phyloP scores from a whole-genome alignment of 768 basidiomycete genomes.

The Tubosaeta sp. region DNA sequence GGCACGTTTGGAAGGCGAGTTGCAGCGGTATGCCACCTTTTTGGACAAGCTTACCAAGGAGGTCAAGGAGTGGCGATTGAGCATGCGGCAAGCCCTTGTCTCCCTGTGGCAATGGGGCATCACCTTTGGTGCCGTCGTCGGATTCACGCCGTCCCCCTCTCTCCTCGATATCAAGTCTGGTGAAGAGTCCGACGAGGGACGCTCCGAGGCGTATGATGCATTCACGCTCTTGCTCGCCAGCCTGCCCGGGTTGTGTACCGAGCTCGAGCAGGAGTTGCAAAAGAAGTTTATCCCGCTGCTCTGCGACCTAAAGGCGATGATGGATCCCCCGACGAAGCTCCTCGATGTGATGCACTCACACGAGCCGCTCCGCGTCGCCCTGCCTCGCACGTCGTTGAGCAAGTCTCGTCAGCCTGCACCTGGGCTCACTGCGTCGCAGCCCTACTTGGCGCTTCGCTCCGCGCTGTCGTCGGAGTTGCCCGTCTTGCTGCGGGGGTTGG shows the following conservation, averaged over 20 bases:
- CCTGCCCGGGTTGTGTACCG: constrained; percentile 48
- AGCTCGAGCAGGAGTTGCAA: constrained; percentile 51
- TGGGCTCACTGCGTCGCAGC: constrained; percentile 66
- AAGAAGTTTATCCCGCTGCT: constrained; percentile 56
- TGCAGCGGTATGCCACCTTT: constrained; percentile 55
- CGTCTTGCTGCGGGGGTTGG: constrained; percentile 50
- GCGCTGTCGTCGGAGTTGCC: constrained; percentile 74
- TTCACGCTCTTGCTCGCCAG: constrained; percentile 57
- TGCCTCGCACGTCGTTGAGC: constrained; percentile 65
- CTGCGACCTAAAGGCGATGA: constrained; percentile 52
- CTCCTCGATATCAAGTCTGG: constrained; percentile 7
- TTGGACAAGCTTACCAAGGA: constrained; percentile 58
- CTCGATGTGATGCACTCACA: constrained; percentile 70
- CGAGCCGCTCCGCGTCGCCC: constrained; percentile 65
- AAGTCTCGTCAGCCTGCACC: constrained; percentile 55
- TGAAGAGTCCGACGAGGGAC: constrained; percentile 23
- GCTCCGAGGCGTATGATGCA: constrained; percentile 66
- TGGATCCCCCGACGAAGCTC: constrained; percentile 59
- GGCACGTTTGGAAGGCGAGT: constrained; percentile 49
- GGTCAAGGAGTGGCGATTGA: constrained; percentile 59
- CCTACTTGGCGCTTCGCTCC: constrained; percentile 71
- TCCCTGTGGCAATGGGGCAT: constrained; percentile 58
- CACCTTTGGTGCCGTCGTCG: constrained; percentile 64
- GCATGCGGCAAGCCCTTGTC: constrained; percentile 45
- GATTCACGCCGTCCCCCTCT: constrained; percentile 42